A percentile compares a stretch with the other conserved stretches of the same genome.
Evolutionary conservation across 805 yeast species (phyloP).

Genomic region (Teunomyces stri): DNA sequence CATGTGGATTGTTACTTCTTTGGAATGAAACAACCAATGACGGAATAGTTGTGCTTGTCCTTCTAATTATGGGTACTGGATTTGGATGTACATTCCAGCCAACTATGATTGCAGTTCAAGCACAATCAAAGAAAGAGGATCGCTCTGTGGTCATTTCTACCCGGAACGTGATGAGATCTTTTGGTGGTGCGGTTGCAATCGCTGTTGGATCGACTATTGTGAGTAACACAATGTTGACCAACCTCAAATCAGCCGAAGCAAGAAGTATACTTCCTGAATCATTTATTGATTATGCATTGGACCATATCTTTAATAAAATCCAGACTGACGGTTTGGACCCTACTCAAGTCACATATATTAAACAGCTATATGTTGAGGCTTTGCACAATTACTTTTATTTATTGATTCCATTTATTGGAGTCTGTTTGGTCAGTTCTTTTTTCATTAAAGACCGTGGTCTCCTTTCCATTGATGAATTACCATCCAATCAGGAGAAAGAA

Average conservation of each 20-base stretch:
- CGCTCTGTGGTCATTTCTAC: slow-evolving; percentile 59
- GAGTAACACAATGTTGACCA: slow-evolving; percentile 30
- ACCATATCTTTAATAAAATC: slow-evolving; percentile 27
- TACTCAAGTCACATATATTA: slow-evolving; percentile 15
- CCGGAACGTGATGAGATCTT: slow-evolving; percentile 53
- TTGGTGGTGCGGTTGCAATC: slow-evolving; percentile 63
- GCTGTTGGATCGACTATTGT: slow-evolving; percentile 44
- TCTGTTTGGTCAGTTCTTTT: slow-evolving; percentile 21
- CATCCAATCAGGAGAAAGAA: slow-evolving; percentile 9
- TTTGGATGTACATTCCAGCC: slow-evolving; percentile 55
- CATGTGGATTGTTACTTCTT: slow-evolving; percentile 37
- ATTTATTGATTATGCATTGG: slow-evolving; percentile 12
- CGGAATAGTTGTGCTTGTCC: slow-evolving; percentile 30
- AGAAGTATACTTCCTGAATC: slow-evolving; percentile 10
- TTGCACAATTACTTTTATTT: slow-evolving; percentile 19
- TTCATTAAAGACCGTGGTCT: slow-evolving; percentile 41
- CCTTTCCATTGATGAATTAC: slow-evolving; percentile 30
- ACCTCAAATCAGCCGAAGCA: slow-evolving; percentile 12
- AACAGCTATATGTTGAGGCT: slow-evolving; percentile 19
- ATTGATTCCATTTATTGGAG: slow-evolving; percentile 21
- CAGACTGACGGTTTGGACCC: slow-evolving; percentile 19
- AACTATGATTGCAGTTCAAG: slow-evolving; percentile 53
- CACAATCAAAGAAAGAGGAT: slow-evolving; percentile 49
- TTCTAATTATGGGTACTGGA: slow-evolving; percentile 34
- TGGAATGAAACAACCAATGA: slow-evolving; percentile 28